Percentiles rank a stretch among this genome's conserved stretches.
These are phyloP conservation scores for Fusarium sp. DNA, from an alignment of 2,329 filamentous ascomycete species.

Conservation along the genomic window DNA sequence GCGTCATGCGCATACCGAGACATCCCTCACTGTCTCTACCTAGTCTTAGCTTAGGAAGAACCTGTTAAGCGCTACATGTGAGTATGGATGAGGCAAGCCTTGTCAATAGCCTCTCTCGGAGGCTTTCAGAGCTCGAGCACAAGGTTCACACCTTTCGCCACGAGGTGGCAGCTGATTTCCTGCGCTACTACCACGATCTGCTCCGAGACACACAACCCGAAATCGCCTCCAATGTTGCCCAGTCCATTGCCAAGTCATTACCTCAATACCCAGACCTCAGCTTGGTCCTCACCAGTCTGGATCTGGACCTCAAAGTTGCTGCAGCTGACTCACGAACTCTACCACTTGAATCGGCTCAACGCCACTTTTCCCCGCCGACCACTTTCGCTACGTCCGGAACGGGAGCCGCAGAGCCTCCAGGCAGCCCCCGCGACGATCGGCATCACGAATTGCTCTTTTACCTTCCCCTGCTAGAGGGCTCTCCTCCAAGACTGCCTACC, in stretches of 20 bases:
- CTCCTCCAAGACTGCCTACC: slow-evolving; percentile 44
- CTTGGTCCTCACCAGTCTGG: slow-evolving; percentile 53
- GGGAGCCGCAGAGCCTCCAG: slow-evolving; percentile 51
- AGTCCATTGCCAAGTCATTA: slow-evolving; percentile 61
- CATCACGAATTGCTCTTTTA: slow-evolving; percentile 74
- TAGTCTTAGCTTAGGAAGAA: slow-evolving; percentile 51
- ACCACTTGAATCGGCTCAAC: slow-evolving; percentile 49
- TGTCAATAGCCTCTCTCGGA: slow-evolving; percentile 65
- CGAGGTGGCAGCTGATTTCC: slow-evolving; percentile 70
- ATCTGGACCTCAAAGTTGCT: slow-evolving; percentile 50
- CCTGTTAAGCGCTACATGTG: slow-evolving; percentile 48
- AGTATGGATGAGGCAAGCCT: slow-evolving; percentile 60
- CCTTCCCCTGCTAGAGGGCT: slow-evolving; percentile 70
- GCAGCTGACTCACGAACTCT: slow-evolving; percentile 54
- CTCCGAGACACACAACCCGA: slow-evolving; percentile 62
- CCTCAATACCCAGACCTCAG: slow-evolving; percentile 62
- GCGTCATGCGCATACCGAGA: slow-evolving; percentile 56
- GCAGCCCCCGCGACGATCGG: slow-evolving; percentile 66
- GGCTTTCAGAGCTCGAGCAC: slow-evolving; percentile 68
- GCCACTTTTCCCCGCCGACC: slow-evolving; percentile 51
- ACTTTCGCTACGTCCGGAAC: slow-evolving; percentile 48
- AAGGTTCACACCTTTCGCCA: slow-evolving; percentile 69
- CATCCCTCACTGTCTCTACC: slow-evolving; percentile 44
- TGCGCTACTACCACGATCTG: slow-evolving; percentile 65
- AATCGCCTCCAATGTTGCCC: slow-evolving; percentile 61